Base-by-base conservation (phyloP, 306 rosid species). In the Crataegus laevigata region DNA sequence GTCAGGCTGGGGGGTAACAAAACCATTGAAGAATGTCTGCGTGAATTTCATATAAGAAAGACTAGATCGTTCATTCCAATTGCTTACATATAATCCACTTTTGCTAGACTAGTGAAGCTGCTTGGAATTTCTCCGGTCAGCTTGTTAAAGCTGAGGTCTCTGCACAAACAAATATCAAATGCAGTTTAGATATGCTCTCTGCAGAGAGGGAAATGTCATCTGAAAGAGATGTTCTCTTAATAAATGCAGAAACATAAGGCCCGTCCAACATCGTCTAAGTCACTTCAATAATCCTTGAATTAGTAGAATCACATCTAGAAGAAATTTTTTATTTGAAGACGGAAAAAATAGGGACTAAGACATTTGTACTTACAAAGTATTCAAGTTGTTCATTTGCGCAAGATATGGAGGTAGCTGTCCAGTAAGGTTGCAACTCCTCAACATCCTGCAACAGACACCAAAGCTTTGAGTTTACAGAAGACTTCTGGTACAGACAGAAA, bases 71-170 rank as follows among this genome's bases (percentile, higher is more conserved):
- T 34, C 38, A 6, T 71, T 60, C 11, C 11, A 59, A 51, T 77
- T 66, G 51, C 90, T 82, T 85, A 93, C 97, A 91, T 75, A 84
- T 75, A 30, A 11, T 78, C 66, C 36, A 73, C 69, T 0, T 78
- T 40, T 50, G 28, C 61, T 26, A 87, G 71, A 69, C 78, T n/a
- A 8, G 4, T 24, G 68, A 71, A 87, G 83, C 24, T 65, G 24
- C 40, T 69, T 3, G 93, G 96, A 77, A 93, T 85, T 73, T 14
- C 73, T 32, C 93, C 98, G 24, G 79, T 85, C 75, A 91, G 73
- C 54, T 84, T 83, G 86, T 91, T 93, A 66, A 34, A 34, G 84
- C 98, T 88, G 68, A 93, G 89, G 76, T 93, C 98, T 85, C 97
- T 93, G 94, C 72, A 42, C 21, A 9, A 62, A 62, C 51, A 22